A percentile compares a stretch with the other conserved stretches of the same genome.
Evolutionary conservation across 148 eudicot genomes (phyloP).

Genomic region (Limonium bicolor): DNA sequence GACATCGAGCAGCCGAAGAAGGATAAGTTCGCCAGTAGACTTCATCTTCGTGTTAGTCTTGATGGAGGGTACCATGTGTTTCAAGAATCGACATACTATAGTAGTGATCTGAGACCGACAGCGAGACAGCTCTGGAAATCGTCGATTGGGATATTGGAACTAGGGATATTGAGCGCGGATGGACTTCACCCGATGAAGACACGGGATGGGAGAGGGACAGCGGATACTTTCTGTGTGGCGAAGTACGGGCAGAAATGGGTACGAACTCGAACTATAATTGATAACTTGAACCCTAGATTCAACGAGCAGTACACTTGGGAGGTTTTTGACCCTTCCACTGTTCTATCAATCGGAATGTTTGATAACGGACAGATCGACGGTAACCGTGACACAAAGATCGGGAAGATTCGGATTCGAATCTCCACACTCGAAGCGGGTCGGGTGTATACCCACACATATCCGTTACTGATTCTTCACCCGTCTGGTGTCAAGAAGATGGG

Average conservation of each 20-base stretch:
- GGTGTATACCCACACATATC: constrained; percentile 71
- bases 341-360: constrained; percentile 68
- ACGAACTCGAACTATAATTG: constrained; percentile 62
- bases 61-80: constrained; percentile 94
- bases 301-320: constrained; percentile 97
- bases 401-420: constrained; percentile 64
- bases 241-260: constrained; percentile 85
- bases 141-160: constrained; percentile 58
- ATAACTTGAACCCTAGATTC: constrained; percentile 59
- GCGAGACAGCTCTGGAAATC: constrained; percentile 76
- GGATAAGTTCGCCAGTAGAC: constrained; percentile 52
- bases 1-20: constrained; percentile 29
- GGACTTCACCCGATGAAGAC: constrained; percentile 65
- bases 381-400: constrained; percentile 33
- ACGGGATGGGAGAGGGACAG: constrained; percentile 51
- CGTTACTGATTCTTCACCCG: constrained; percentile 60
- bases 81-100: constrained; percentile 75
- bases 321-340: constrained; percentile 75
- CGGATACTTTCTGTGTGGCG: constrained; percentile 84
- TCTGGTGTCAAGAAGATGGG: constrained; percentile 91
- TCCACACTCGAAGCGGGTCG: constrained; percentile 84
- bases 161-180: constrained; percentile 55
- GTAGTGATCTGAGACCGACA: constrained; percentile 80
- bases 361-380: constrained; percentile 50
- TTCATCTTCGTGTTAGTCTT: constrained; percentile 63